phyloP scores from a whole-genome alignment of 2,329 filamentous ascomycete species.

The Ascochyta lentis region DNA sequence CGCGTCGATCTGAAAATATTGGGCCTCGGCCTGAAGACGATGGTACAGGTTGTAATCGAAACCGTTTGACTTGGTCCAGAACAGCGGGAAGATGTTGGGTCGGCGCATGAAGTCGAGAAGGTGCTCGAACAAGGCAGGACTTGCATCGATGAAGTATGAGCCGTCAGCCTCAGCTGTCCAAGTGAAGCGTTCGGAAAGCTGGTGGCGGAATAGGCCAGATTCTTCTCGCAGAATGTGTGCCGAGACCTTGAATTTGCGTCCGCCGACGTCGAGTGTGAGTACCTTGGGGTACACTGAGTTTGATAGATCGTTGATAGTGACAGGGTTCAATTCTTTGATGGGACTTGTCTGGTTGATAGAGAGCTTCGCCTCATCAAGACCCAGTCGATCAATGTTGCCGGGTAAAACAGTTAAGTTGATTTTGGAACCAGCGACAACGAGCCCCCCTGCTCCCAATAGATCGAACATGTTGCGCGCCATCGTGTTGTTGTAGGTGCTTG shows the following conservation, averaged over 20 bases:
- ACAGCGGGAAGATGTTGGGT: slow-evolving; percentile 35
- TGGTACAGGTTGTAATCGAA: slow-evolving; percentile 48
- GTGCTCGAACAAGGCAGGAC: slow-evolving; percentile 44
- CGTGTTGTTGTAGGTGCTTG: too few species aligned
- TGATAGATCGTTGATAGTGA: too few species aligned
- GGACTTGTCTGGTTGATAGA: too few species aligned
- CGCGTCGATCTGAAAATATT: slow-evolving; percentile 41
- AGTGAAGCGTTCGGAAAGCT: slow-evolving; percentile 7
- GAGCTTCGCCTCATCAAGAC: neutral
- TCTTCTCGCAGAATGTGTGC: slow-evolving; percentile 10
- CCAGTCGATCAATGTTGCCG: too few species aligned
- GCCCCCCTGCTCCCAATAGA: too few species aligned
- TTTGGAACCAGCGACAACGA: too few species aligned
- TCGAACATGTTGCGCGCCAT: too few species aligned
- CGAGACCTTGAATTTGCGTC: slow-evolving; percentile 19
- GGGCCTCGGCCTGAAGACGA: slow-evolving; percentile 42
- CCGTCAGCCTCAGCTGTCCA: slow-evolving; percentile 30
- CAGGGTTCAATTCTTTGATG: too few species aligned
- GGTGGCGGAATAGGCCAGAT: slow-evolving; percentile 17
- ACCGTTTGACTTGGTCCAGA: slow-evolving; percentile 37
- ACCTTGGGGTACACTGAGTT: neutral
- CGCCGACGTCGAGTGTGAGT: slow-evolving; percentile 27
- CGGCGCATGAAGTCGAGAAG: slow-evolving; percentile 31
- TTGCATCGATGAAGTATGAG: slow-evolving; percentile 50
- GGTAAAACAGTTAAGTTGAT: too few species aligned